Evolutionary conservation across 2,329 filamentous ascomycete genomes (phyloP).

Genomic region (Claviceps pazoutovae): DNA sequence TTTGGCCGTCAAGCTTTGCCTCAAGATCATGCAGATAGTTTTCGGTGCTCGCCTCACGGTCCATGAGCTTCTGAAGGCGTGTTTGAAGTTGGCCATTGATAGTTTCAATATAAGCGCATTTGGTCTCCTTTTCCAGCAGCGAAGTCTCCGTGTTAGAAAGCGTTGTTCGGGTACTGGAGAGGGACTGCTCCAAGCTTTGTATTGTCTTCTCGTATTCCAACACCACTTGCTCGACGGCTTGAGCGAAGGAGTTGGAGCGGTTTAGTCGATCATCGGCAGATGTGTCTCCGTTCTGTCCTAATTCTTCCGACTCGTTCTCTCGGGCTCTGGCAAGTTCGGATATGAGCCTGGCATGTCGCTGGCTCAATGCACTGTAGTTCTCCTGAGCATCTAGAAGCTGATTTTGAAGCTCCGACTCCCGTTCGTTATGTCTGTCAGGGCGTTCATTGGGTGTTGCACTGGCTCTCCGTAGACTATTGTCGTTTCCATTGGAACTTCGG

Average conservation of each 20-base stretch:
- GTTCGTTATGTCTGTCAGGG: constrained; percentile 65
- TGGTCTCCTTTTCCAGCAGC: constrained; percentile 84
- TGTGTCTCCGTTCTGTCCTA: constrained; percentile 39
- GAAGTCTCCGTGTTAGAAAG: constrained; percentile 74
- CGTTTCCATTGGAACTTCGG: constrained; percentile 57
- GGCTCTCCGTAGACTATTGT: constrained; percentile 40
- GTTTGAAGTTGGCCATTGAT: constrained; percentile 81
- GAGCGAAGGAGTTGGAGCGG: constrained; percentile 87
- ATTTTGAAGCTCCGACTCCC: constrained; percentile 83
- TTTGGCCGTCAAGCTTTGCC: constrained; percentile 76
- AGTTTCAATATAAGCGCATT: constrained; percentile 83
- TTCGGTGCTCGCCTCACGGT: constrained; percentile 84
- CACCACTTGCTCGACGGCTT: constrained; percentile 90
- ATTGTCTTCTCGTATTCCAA: constrained; percentile 98
- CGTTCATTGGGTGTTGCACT: constrained; percentile 48
- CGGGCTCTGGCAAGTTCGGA: constrained; percentile 81
- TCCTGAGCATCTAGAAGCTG: constrained; percentile 87
- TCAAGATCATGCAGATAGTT: constrained; percentile 88
- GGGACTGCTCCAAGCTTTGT: constrained; percentile 77
- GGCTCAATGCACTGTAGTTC: constrained; percentile 81
- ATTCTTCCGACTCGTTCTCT: constrained; percentile 50
- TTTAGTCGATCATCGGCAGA: constrained; percentile 77
- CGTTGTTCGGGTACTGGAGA: constrained; percentile 75
- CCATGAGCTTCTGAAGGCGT: constrained; percentile 82
- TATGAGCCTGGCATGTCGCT: constrained; percentile 90